Evolutionary conservation across 257 asterid genomes (phyloP).

Genomic region (Plectranthus barbatus): DNA sequence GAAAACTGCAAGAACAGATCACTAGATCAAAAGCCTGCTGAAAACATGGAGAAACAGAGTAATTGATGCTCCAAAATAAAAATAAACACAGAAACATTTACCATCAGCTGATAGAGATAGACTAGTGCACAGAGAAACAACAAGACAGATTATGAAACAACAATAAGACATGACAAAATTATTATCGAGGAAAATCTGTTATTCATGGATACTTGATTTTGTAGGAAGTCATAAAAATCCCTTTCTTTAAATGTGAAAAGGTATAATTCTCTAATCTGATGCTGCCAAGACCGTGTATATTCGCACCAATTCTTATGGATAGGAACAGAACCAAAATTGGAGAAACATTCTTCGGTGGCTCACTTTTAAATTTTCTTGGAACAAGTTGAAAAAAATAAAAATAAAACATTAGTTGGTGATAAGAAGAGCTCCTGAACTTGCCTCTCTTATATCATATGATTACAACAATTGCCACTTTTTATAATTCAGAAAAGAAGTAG

Average conservation of each 20-base stretch:
- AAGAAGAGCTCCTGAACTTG: not conserved
- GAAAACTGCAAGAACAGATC: not conserved
- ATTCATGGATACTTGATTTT: not conserved
- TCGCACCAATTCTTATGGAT: not conserved
- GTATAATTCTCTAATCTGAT: not conserved
- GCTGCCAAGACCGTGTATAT: not conserved
- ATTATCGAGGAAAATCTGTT: not conserved
- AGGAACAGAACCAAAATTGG: not conserved
- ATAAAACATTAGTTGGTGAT: not conserved
- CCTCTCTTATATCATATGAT: not conserved
- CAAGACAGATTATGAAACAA: not conserved
- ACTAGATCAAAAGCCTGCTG: not conserved
- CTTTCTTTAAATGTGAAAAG: not conserved
- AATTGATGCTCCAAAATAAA: too few species aligned
- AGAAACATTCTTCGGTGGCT: not conserved
- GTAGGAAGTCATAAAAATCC: not conserved
- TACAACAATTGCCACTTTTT: not conserved
- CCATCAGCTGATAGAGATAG: slow-evolving; percentile 14
- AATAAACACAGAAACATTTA: not conserved
- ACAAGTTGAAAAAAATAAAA: not conserved
- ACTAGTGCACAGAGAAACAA: slow-evolving; percentile 15
- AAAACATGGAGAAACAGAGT: not conserved
- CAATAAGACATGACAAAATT: not conserved
- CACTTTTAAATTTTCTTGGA: not conserved
- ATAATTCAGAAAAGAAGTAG: not conserved